Base-by-base conservation (phyloP, 306 rosid species). In the Begonia fuchsioides region DNA sequence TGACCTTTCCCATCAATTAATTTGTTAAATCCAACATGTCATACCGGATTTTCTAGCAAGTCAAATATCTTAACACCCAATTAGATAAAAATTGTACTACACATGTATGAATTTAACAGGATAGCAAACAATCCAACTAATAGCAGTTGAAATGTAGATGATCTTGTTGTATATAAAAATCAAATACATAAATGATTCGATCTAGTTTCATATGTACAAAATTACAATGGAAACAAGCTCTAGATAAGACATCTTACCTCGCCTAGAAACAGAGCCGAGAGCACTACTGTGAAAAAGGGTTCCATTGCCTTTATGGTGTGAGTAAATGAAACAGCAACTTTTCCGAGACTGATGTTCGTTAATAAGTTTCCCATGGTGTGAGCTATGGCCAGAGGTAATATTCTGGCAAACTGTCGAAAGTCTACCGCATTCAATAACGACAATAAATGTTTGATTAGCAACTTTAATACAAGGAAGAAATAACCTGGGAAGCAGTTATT, bases 261-360 rank as follows among this genome's bases (percentile, higher is more conserved):
- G 49, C 93, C 87, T 5, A 92, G 83, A 59, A 92, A 92, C 87
- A 85, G 79, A 11, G 93, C 80, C 47, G 98, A 92, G 17, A 92
- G 86, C 50, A 92, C 11, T 12, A 85, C 96, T 0, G 98, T 85
- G 67, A 85, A 85, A 69, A 92, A 85, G 47, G 98, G 98, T 68
- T 92, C 98, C 72, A 64, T 68, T 12, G 98, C 95, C 74, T 85
- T 92, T 20, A 92, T 80, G 2, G 98, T 92, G 62, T 92, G 98
- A 60, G 98, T 92, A 58, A 92, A 92, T 11, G 98, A 92, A 50
- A 92, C 96, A 6, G 98, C 81, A 35, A 92, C 98, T 67, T 52
- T 85, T 47, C 98, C 98, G 43, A 85, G 98, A 77, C 98, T 92
- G 94, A 82, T 75, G 48, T 92, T 92, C 10, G 96, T 85, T 54